These are phyloP conservation scores for Alternaria sp. DNA, from an alignment of 2,329 filamentous ascomycete genomes.

Conservation along the genomic window DNA sequence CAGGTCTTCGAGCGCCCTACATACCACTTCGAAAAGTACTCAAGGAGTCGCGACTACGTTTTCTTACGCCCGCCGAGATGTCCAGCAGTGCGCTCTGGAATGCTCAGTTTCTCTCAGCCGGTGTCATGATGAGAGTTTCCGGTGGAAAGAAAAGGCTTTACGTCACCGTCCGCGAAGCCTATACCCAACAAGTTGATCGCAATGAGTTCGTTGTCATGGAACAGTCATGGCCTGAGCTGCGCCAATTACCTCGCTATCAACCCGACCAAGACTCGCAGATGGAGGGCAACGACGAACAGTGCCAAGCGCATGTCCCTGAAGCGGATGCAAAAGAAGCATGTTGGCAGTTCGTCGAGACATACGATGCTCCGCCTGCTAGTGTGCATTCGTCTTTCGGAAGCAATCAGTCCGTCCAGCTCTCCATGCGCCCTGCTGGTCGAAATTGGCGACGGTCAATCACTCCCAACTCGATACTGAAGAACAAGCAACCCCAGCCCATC, in stretches of 20 bases:
- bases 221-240: slow-evolving; percentile 68
- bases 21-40: slow-evolving; percentile 79
- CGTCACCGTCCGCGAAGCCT: slow-evolving; percentile 76
- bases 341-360: slow-evolving; percentile 70
- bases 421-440: slow-evolving; percentile 44
- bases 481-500: slow-evolving; percentile 38
- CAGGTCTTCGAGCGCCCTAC: slow-evolving; percentile 71
- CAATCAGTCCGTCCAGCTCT: slow-evolving; percentile 38
- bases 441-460: slow-evolving; percentile 46
- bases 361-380: slow-evolving; percentile 63
- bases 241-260: slow-evolving; percentile 66
- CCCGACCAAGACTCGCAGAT: slow-evolving; percentile 49
- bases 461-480: slow-evolving; percentile 41
- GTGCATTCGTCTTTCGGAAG: slow-evolving; percentile 55
- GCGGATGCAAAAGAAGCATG: slow-evolving; percentile 68
- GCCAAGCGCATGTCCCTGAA: slow-evolving; percentile 59
- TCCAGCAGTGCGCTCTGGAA: slow-evolving; percentile 75
- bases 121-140: slow-evolving; percentile 74
- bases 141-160: slow-evolving; percentile 70
- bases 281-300: slow-evolving; percentile 44
- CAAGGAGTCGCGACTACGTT: slow-evolving; percentile 74
- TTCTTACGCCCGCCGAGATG: slow-evolving; percentile 75
- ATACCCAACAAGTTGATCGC: slow-evolving; percentile 66
- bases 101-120: slow-evolving; percentile 71
- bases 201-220: slow-evolving; percentile 16